These are phyloP conservation scores for Patellaria atrata DNA, from an alignment of 495 filamentous ascomycete genomes.

Conservation along the genomic window DNA sequence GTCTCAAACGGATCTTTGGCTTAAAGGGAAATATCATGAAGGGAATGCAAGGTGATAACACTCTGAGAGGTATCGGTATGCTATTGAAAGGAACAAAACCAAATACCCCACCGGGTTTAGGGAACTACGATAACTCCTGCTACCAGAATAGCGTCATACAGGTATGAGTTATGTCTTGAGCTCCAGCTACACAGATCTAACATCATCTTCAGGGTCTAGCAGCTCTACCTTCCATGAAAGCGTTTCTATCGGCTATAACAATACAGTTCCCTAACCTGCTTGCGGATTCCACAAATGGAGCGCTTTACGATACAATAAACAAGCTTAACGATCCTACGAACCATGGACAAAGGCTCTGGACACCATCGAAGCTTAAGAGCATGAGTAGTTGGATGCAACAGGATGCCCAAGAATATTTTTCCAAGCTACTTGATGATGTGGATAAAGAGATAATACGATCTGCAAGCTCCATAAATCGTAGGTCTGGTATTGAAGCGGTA, in stretches of 20 bases:
- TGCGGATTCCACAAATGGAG: conserved; percentile 31
- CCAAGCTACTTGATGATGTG: conserved; percentile 73
- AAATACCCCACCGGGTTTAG: conserved; percentile 54
- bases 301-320: conserved; percentile 48
- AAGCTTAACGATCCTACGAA: conserved; percentile 52
- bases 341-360: conserved; percentile 61
- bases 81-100: conserved; percentile 29
- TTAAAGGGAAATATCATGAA: conserved; percentile 41
- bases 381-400: conserved; percentile 95
- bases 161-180: conserved; percentile 1
- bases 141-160: conserved; percentile 90
- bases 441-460: conserved; percentile 63
- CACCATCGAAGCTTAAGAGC: conserved; percentile 58
- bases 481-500: too few species aligned
- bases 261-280: conserved; percentile 26
- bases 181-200: too few species aligned
- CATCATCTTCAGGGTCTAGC: conserved; percentile 51
- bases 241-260: conserved; percentile 35
- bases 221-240: conserved; percentile 49
- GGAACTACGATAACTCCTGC: conserved; percentile 89
- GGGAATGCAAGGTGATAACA: conserved; percentile 33
- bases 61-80: conserved; percentile 31
- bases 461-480: too few species aligned
- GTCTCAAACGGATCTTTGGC: conserved; percentile 51
- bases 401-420: conserved; percentile 96